These are phyloP conservation scores for Cladosporium sp. DNA, from an alignment of 2,329 filamentous ascomycete genomes.

Conservation along the genomic window DNA sequence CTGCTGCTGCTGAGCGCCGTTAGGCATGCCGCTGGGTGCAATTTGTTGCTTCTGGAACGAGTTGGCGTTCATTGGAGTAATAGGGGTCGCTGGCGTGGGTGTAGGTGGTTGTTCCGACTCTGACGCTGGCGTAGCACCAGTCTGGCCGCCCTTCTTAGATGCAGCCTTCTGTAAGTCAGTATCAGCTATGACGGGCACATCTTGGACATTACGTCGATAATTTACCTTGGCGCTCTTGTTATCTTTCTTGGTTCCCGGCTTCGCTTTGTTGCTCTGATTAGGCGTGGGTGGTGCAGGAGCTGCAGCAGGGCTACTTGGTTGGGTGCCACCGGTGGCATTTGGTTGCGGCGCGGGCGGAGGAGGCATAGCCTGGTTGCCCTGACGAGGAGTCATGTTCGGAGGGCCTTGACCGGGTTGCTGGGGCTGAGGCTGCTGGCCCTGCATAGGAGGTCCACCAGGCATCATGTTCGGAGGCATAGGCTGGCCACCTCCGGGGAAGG, in stretches of 20 bases:
- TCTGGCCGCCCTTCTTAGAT: constrained; percentile 22
- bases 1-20: constrained; percentile 20
- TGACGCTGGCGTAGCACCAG: constrained; percentile 39
- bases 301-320: constrained; percentile 46
- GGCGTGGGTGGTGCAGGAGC: constrained; percentile 68
- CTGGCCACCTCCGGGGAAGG: constrained; percentile 35
- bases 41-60: constrained; percentile 37
- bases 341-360: constrained; percentile 45
- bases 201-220: constrained; percentile 14
- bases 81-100: constrained; percentile 46
- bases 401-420: constrained; percentile 50
- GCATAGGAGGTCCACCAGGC: constrained; percentile 34
- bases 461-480: constrained; percentile 36
- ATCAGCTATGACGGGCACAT: constrained; percentile 2
- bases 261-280: constrained; percentile 66
- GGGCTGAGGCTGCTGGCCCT: constrained; percentile 22
- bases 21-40: constrained; percentile 22
- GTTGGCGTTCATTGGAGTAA: constrained; percentile 42
- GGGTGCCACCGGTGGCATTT: constrained; percentile 38
- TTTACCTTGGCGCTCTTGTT: constrained; percentile 46
- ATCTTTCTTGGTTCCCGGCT: constrained; percentile 70
- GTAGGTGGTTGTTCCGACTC: constrained; percentile 44
- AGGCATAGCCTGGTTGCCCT: constrained; percentile 51
- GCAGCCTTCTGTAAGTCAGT: constrained; percentile 29
- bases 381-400: constrained; percentile 65